Base-by-base conservation (phyloP, 2,329 filamentous ascomycete genomes). In the Lizonia empirigonia region DNA sequence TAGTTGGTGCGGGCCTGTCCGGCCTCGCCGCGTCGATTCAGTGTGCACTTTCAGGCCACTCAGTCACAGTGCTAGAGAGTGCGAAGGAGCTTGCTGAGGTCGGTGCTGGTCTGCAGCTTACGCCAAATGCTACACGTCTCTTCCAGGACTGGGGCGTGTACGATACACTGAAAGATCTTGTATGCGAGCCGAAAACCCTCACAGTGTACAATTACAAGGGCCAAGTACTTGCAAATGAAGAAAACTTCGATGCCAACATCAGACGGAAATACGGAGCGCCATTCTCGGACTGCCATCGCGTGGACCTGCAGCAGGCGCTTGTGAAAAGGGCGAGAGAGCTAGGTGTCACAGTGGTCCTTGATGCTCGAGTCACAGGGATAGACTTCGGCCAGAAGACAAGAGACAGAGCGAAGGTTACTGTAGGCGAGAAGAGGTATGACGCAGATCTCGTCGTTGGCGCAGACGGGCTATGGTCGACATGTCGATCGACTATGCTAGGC, bases 391-490 rank as follows among this genome's bases (percentile, higher is more conserved):
- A 78, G 9, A 66, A 50, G 2, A 19, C 38, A 7, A 53, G 58
- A 49, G 51, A 52, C 26, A 53, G 68, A 1, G 70, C 78, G 1
- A 73, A 71, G 4, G 63, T 82, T 0, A 76, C 75, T 0, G 68
- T 69, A 5, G 62, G 63, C 4, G 81, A 79, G 0, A 69, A 73
- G 4, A 68, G 59, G 1, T 74, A 76, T 2, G 65, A 67, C 0
- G 81, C 77, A 2, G 83, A 88, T 58, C 68, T 88, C 6, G 73
- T 89, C 5, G 76, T 89, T 1, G 85, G 79, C 0, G 84, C 85
- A 0, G 86, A 89, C 55, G 86, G 86, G 0, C 70, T 88, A 0
- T 86, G 84, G 83, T 86, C 83, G 2, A 73, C 74, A 10, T 84
- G 80, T 35, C 77, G 85, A 0, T 76, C 79, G 5, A 47, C 52